Evolutionary conservation across 768 basidiomycete genomes (phyloP).

Genomic region (Tulasnella sp.): DNA sequence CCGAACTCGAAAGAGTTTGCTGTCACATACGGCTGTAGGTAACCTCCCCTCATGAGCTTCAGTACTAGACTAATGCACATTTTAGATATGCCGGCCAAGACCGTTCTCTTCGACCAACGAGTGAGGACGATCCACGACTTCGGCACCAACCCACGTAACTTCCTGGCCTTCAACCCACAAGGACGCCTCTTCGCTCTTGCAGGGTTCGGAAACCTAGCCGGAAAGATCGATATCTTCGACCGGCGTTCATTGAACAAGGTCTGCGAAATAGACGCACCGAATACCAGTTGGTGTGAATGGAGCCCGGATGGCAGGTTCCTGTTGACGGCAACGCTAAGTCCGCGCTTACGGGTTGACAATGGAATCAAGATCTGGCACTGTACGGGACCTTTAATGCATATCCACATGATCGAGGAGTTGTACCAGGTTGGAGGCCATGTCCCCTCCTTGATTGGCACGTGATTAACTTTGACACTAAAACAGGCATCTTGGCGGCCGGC

Average conservation of each 20-base stretch:
- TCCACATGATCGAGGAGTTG: slow-evolving; percentile 74
- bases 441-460: background rate
- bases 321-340: slow-evolving; percentile 90
- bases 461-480: background rate
- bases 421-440: slow-evolving; percentile 47
- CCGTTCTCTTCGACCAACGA: slow-evolving; percentile 83
- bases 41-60: background rate
- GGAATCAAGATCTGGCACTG: slow-evolving; percentile 96
- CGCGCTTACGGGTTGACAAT: slow-evolving; percentile 91
- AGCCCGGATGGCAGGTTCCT: slow-evolving; percentile 87
- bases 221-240: slow-evolving; percentile 87
- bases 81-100: slow-evolving; percentile 90
- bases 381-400: slow-evolving; percentile 73
- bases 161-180: slow-evolving; percentile 90
- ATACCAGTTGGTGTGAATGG: slow-evolving; percentile 93
- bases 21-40: slow-evolving; percentile 92
- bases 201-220: slow-evolving; percentile 94
- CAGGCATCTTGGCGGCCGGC: slow-evolving; percentile 65
- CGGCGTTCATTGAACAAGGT: slow-evolving; percentile 74
- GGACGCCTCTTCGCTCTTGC: slow-evolving; percentile 77
- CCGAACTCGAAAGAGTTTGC: slow-evolving; percentile 95
- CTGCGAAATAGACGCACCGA: slow-evolving; percentile 74
- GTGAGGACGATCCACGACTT: slow-evolving; percentile 85
- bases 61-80: slow-evolving; percentile 6
- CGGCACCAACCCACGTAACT: slow-evolving; percentile 81